Percentiles rank a stretch among this genome's conserved stretches.
Evolutionary conservation across 2,329 filamentous ascomycete species (phyloP).

Genomic region (Trichoderma sp.): DNA sequence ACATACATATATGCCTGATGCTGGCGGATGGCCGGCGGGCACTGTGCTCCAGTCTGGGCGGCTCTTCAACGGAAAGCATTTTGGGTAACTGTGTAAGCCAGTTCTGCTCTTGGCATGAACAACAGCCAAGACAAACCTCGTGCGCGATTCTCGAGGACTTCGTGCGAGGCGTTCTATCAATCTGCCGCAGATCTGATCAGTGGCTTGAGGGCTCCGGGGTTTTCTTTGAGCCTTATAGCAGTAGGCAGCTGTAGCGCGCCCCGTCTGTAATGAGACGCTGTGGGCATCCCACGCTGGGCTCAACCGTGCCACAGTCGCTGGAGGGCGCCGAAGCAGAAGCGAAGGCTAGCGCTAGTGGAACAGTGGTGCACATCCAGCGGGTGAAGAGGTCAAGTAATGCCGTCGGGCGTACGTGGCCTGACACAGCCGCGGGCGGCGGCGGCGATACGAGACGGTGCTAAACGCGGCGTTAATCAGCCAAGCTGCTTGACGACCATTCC

Average conservation of each 20-base stretch:
- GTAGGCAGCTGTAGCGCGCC: neutral
- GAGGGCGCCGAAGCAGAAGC: conserved; percentile 9
- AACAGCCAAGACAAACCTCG: neutral
- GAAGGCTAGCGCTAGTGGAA: conserved; percentile 13
- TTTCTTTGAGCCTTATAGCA: neutral
- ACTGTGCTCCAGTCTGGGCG: neutral
- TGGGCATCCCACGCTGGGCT: neutral
- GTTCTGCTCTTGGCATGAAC: neutral
- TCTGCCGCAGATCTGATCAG: neutral
- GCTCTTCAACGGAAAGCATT: neutral
- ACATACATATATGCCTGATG: neutral
- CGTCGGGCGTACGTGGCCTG: conserved; percentile 21
- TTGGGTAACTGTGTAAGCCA: neutral
- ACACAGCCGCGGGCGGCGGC: conserved; percentile 22
- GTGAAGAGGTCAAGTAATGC: neutral
- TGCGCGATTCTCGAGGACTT: neutral
- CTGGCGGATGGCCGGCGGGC: neutral
- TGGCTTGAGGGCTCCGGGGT: neutral
- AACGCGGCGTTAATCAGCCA: conserved; percentile 20
- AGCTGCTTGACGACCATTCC: neutral
- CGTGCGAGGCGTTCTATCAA: neutral
- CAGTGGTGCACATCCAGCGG: conserved; percentile 10
- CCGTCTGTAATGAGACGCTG: neutral
- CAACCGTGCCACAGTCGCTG: neutral
- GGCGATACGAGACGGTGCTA: conserved; percentile 22